A percentile compares a stretch with the other conserved stretches of the same genome.
These are phyloP conservation scores for Trametes sp. DNA, from an alignment of 1,284 basidiomycete genomes.

Conservation along the genomic window DNA sequence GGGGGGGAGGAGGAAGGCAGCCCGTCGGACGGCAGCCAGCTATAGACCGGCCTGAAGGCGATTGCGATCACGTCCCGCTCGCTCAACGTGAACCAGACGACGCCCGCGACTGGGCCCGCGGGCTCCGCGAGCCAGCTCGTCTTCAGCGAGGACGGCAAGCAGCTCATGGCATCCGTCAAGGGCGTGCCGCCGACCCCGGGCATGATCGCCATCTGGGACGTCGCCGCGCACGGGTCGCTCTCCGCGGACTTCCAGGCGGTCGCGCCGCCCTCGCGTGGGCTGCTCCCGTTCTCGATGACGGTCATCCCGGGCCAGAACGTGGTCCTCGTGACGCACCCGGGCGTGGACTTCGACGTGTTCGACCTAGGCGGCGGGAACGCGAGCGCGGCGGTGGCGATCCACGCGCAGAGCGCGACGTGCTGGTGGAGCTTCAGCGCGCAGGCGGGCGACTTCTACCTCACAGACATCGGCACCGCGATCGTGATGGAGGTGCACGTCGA, in stretches of 20 bases:
- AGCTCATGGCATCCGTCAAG: slow-evolving; percentile 56
- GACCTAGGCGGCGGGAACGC: slow-evolving; percentile 45
- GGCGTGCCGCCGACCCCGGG: slow-evolving; percentile 52
- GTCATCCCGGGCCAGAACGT: slow-evolving; percentile 54
- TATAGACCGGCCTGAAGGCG: slow-evolving; percentile 48
- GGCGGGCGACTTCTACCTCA: too few relatives aligned
- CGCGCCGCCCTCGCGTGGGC: slow-evolving; percentile 45
- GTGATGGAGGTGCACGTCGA: slow-evolving; percentile 57
- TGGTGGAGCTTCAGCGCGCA: too few relatives aligned
- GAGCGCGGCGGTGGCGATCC: slow-evolving; percentile 46
- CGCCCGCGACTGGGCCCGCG: slow-evolving; percentile 46
- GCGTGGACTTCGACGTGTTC: slow-evolving; percentile 53
- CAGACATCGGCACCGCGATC: slow-evolving; percentile 52
- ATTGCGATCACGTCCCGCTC: slow-evolving; percentile 50
- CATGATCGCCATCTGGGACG: slow-evolving; percentile 56
- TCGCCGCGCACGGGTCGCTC: slow-evolving; percentile 49
- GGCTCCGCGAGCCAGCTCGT: slow-evolving; percentile 51
- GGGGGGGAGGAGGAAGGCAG: too few relatives aligned
- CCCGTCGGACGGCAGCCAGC: too few relatives aligned
- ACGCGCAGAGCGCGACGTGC: slow-evolving; percentile 52
- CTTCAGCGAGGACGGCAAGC: too few relatives aligned
- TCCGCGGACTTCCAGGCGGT: slow-evolving; percentile 49
- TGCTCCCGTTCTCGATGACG: slow-evolving; percentile 57
- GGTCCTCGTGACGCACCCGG: slow-evolving; percentile 54
- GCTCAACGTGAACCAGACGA: slow-evolving; percentile 55